Conservation (phyloP, 2,329 filamentous ascomycete genomes). For the Whalleya microplaca region DNA sequence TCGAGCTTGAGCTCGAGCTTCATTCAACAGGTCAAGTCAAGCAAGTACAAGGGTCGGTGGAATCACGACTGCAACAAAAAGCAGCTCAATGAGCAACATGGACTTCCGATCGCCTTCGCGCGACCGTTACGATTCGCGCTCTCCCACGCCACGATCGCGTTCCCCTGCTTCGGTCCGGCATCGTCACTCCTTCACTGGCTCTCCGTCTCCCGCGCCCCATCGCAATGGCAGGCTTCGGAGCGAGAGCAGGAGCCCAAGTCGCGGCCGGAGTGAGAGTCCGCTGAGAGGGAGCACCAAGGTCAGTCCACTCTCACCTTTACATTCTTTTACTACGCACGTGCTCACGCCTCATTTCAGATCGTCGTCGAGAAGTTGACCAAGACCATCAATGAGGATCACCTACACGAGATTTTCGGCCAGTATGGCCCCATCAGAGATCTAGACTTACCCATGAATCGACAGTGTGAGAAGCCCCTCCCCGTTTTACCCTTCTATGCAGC, state of each 20-base stretch:
- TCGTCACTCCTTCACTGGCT: slow-evolving; percentile 36
- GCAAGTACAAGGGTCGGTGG: background rate
- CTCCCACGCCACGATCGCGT: slow-evolving; percentile 41
- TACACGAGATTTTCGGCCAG: slow-evolving; percentile 87
- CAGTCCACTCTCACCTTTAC: background rate
- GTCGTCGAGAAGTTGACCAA: slow-evolving; percentile 96
- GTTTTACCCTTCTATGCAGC: too few relatives aligned
- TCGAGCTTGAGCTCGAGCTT: background rate
- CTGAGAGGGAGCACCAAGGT: slow-evolving; percentile 40
- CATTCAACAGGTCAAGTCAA: too few relatives aligned
- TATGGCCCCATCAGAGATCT: slow-evolving; percentile 87
- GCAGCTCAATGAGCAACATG: slow-evolving; percentile 19
- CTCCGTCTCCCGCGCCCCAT: slow-evolving; percentile 36
- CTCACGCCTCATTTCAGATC: slow-evolving; percentile 60
- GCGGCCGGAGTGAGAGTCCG: slow-evolving; percentile 33
- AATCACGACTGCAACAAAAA: too few relatives aligned
- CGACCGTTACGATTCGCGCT: slow-evolving; percentile 36
- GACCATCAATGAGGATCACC: slow-evolving; percentile 86
- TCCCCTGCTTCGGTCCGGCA: slow-evolving; percentile 37
- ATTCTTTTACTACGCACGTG: background rate
- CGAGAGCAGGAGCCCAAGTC: slow-evolving; percentile 30
- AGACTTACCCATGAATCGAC: slow-evolving; percentile 86
- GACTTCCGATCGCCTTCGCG: slow-evolving; percentile 39
- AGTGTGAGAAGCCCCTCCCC: too few relatives aligned
- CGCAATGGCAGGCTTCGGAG: slow-evolving; percentile 41